Conservation (phyloP, 768 basidiomycete species). For the Collybia nuda region DNA sequence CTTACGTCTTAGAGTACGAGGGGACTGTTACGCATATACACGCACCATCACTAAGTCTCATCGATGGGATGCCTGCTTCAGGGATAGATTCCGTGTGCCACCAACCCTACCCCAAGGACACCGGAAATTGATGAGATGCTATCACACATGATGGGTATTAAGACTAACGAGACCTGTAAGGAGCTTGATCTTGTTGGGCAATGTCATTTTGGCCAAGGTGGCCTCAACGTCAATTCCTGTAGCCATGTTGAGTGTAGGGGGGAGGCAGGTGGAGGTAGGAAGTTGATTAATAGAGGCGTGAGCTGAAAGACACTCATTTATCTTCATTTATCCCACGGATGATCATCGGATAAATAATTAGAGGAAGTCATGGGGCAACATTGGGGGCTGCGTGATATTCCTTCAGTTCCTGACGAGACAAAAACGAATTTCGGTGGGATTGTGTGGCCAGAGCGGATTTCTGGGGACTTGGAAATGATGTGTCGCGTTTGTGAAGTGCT, state of each 20-base stretch:
- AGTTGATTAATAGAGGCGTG: background rate
- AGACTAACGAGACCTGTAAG: constrained; percentile 37
- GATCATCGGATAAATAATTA: constrained; percentile 18
- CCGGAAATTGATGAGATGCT: background rate
- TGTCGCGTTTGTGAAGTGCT: too few relatives aligned
- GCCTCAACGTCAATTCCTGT: constrained; percentile 34
- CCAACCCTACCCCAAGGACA: constrained; percentile 33
- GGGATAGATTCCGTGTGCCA: constrained; percentile 46
- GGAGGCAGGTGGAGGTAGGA: constrained; percentile 2
- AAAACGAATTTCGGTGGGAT: too few relatives aligned
- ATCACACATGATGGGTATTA: background rate
- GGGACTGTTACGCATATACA: background rate
- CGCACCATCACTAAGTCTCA: constrained; percentile 48
- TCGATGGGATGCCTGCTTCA: constrained; percentile 36
- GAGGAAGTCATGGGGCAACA: background rate
- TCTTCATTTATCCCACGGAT: constrained; percentile 18
- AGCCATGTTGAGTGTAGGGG: constrained; percentile 14
- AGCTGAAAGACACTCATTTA: background rate
- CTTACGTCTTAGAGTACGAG: background rate
- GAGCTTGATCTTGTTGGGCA: constrained; percentile 43
- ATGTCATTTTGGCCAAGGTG: constrained; percentile 32
- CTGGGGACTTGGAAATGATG: too few relatives aligned
- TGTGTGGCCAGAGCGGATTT: too few relatives aligned
- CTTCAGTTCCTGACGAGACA: too few relatives aligned
- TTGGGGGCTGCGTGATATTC: background rate